Base-by-base conservation (phyloP, 2,329 filamentous ascomycete genomes). In the Apiospora marii region DNA sequence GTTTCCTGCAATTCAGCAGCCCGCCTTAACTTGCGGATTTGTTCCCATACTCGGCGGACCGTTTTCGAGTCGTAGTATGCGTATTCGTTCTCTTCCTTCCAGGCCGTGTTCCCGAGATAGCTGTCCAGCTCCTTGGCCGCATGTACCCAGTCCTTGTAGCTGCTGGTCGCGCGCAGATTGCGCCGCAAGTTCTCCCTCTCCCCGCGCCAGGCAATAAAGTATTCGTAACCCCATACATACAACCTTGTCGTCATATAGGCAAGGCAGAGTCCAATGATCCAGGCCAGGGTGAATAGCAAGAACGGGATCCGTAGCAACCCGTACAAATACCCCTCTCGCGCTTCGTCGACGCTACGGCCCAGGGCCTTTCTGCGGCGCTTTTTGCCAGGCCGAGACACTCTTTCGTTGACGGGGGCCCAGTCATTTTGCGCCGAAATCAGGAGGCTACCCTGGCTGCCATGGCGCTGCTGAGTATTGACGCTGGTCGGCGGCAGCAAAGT, bases 381-480 rank as follows among this genome's bases (percentile, higher is more conserved):
- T 58, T 73, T 73, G 16, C 71, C 69, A 1, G 68, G 46, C 27
- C 69, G 48, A 16, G 71, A 68, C 2, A 72, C 49, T 37, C 67
- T 71, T 61, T 72, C 67, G 44, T 72, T 74, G 48, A 74, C 58
- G 0, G 96, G 96, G 22, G 94, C 92, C 96, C 96, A 99, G 85
- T 99, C 96, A 81, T 97, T 97, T 80, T 97, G 91, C 53, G 96
- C 96, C 4, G 94, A 93, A 78, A 98, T 94, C 80, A 95, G 95
- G 69, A 90, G 76, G 69, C 73, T 73, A 67, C 72, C 75, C 67
- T 78, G 77, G 34, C 75, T 83, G 51, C 82, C 84, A 72, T 83
- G 81, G 48, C 79, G 76, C 75, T 76, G 82, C 71, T 74, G 78
- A 70, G 49, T 71, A 22, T 71, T 71, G 24, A 70, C 75, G n/a